Conservation (phyloP, 352 stramenopile species). For the Pythium apleroticum region DNA sequence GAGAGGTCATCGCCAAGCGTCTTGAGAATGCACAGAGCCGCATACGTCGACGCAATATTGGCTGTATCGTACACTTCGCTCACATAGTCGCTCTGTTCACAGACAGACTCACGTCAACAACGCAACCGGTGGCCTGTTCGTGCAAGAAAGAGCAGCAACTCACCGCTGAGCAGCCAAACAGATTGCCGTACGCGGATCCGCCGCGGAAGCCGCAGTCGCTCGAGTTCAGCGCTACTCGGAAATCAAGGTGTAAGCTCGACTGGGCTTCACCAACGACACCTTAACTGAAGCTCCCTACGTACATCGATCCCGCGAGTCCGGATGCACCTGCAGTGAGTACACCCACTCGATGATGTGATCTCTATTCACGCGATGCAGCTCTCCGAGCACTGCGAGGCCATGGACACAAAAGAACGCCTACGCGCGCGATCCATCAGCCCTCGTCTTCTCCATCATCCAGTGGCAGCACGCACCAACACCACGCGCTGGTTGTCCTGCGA, state of each 20-base stretch:
- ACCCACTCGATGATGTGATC: conserved; percentile 84
- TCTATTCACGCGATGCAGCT: conserved; percentile 71
- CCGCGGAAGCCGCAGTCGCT: conserved; percentile 78
- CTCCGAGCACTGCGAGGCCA: conserved; percentile 74
- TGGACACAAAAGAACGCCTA: conserved; percentile 87
- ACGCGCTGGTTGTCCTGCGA: conserved; percentile 82
- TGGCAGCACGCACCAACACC: conserved; percentile 48
- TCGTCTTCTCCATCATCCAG: background rate
- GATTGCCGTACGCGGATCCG: conserved; percentile 61
- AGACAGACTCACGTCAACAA: background rate
- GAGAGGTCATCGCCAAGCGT: conserved; percentile 84
- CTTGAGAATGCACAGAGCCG: conserved; percentile 77
- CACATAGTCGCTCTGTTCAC: conserved; percentile 45
- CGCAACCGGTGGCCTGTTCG: background rate
- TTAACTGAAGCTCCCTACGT: too few relatives aligned
- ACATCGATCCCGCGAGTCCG: conserved; percentile 62
- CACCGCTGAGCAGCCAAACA: conserved; percentile 46
- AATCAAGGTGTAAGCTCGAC: background rate
- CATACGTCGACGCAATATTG: conserved; percentile 87
- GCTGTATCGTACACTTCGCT: conserved; percentile 79
- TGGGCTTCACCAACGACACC: too few relatives aligned
- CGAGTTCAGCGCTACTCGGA: conserved; percentile 49
- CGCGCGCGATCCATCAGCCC: background rate
- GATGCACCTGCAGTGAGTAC: conserved; percentile 80
- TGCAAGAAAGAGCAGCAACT: background rate